Percentiles rank a stretch among this genome's conserved stretches.
phyloP scores from a whole-genome alignment of 106 monocot genomes.

The Narthecium ossifragum region DNA sequence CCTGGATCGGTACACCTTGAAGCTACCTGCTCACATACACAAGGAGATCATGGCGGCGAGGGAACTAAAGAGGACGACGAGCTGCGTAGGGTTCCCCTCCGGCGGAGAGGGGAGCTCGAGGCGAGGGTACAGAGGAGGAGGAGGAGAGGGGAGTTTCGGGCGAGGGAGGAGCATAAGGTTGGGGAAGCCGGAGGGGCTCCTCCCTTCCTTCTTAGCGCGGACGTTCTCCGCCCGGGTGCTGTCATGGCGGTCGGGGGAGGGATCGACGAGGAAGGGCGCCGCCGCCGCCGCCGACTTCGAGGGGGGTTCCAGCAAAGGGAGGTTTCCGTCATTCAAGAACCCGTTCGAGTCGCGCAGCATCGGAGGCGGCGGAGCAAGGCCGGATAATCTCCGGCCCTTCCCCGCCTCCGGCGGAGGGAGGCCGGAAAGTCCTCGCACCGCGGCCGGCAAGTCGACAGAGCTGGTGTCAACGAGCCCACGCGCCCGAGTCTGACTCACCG shows the following conservation, averaged over 20 bases:
- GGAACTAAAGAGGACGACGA: conserved; percentile 35
- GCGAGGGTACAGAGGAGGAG: conserved; percentile 8
- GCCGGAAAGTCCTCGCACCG: too few relatives aligned
- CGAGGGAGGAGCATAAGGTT: too few relatives aligned
- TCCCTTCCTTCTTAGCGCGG: conserved; percentile 35
- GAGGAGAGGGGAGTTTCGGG: neutral
- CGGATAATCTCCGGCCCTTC: too few relatives aligned
- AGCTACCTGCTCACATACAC: conserved; percentile 60
- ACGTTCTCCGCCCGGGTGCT: conserved; percentile 31
- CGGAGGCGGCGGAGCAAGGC: too few relatives aligned
- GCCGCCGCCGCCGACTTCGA: conserved; percentile 15
- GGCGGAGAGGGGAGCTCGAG: conserved; percentile 35
- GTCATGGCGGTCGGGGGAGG: conserved; percentile 27
- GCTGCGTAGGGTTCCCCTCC: conserved; percentile 12
- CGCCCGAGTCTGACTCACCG: too few relatives aligned
- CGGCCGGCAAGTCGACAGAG: too few relatives aligned
- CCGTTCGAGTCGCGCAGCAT: conserved; percentile 19
- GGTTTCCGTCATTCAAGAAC: conserved; percentile 4
- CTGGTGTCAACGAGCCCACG: too few relatives aligned
- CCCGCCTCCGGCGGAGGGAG: too few relatives aligned
- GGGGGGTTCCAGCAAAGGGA: conserved; percentile 19
- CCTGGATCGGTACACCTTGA: conserved; percentile 67
- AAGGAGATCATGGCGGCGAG: conserved; percentile 35
- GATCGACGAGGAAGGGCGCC: conserved; percentile 33
- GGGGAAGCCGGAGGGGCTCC: conserved; percentile 19